Evolutionary conservation across 306 rosid species (phyloP).

Genomic region (Glycine tomentella): DNA sequence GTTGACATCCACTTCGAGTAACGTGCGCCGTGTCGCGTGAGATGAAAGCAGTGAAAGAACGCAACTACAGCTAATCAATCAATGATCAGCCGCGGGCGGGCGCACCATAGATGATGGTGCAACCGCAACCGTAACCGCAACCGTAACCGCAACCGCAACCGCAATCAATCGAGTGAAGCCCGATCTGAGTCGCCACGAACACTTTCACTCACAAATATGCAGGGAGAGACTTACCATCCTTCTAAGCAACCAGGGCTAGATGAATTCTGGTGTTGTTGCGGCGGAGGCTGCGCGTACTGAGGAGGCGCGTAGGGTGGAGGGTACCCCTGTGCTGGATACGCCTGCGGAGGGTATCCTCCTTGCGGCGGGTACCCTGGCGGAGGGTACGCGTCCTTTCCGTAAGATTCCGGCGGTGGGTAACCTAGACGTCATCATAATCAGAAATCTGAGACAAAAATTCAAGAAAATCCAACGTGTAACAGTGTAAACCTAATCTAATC

Average conservation of each 20-base stretch:
- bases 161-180: constrained; percentile 36
- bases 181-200: constrained; percentile 27
- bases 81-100: too few species aligned
- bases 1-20: too few species aligned
- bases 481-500: too few species aligned
- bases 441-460: neutral
- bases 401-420: constrained; percentile 76
- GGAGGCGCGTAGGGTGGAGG: constrained; percentile 85
- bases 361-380: constrained; percentile 70
- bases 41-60: too few species aligned
- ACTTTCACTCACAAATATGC: too few species aligned
- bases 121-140: neutral
- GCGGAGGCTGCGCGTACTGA: constrained; percentile 87
- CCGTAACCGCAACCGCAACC: neutral
- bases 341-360: constrained; percentile 76
- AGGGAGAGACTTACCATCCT: constrained; percentile 71
- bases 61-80: too few species aligned
- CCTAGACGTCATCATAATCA: constrained; percentile 49
- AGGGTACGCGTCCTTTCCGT: constrained; percentile 82
- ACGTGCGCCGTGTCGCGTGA: too few species aligned
- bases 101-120: constrained; percentile 1
- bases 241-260: constrained; percentile 60
- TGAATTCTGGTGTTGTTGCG: constrained; percentile 39
- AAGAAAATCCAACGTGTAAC: constrained; percentile 13
- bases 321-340: constrained; percentile 73